These are phyloP conservation scores for Biscogniauxia sp. DNA, from an alignment of 2,329 filamentous ascomycete species.

Conservation along the genomic window DNA sequence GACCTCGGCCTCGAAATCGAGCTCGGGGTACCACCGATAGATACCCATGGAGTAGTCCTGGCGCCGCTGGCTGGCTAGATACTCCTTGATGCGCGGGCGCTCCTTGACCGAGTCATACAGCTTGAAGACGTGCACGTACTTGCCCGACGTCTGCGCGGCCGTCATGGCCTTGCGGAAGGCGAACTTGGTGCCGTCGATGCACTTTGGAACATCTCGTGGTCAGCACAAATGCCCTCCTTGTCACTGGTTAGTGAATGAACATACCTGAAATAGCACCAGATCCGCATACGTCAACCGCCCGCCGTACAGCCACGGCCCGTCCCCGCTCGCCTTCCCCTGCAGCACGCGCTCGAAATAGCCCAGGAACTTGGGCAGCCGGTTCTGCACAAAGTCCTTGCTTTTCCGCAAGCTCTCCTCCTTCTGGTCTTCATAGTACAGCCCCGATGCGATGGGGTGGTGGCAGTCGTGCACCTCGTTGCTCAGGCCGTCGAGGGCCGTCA, in stretches of 20 bases:
- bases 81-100: conserved; percentile 63
- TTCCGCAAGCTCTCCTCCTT: conserved; percentile 62
- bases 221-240: too few species aligned
- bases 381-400: conserved; percentile 55
- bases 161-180: conserved; percentile 69
- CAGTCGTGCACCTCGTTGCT: conserved; percentile 72
- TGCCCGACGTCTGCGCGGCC: conserved; percentile 50
- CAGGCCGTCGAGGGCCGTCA: conserved; percentile 70
- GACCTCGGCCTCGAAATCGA: conserved; percentile 46
- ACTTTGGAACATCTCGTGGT: conserved; percentile 31
- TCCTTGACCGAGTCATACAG: conserved; percentile 63
- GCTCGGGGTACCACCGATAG: conserved; percentile 70
- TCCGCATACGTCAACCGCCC: conserved; percentile 68
- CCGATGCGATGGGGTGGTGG: conserved; percentile 66
- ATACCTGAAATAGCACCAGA: conserved; percentile 68
- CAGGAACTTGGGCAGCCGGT: conserved; percentile 69
- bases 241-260: conserved; percentile 9
- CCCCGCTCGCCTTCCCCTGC: conserved; percentile 52
- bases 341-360: conserved; percentile 68
- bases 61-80: conserved; percentile 64
- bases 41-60: conserved; percentile 62
- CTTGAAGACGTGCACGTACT: conserved; percentile 61
- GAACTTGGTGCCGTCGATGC: conserved; percentile 57
- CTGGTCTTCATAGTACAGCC: conserved; percentile 71
- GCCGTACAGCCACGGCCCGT: conserved; percentile 65